Base-by-base conservation (phyloP, 129 eudicot genomes). In the Flaveria linearis region DNA sequence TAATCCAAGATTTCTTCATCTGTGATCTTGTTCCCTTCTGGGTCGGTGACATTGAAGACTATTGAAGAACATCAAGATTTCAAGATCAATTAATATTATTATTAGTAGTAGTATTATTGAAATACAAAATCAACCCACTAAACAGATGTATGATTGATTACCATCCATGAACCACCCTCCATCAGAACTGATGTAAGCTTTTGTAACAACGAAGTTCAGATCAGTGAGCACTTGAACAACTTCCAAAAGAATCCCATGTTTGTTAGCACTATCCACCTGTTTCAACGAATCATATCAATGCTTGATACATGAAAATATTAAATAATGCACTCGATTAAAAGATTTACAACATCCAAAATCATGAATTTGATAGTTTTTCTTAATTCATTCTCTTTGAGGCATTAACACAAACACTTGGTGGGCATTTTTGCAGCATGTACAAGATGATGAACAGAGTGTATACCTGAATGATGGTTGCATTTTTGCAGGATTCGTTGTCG, bases 81-180 rank as follows among this genome's bases (percentile, higher is more conserved):
- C 5, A 83, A 71, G 17, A 51, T 49, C 36, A 10, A 53, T 41
- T 41, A 65, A 66, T 33, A 49, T 14, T 17, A 58, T 41, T 64
- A 30, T 7, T 25, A 58, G 36, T 5, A 33, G 2, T 4, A 28
- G 2, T 36, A 36, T 36, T 36, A 36, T 36, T 36, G 3, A 45
- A 45, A 55, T 8, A 5, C 9, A 33, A 53, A 16, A 68, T 49
- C 26, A 50, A 49, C n/a, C 11, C 13, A 36, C 36, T 28, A 65
- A 39, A 61, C 36, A 8, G 68, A 46, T 23, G 9, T 1, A 62
- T 41, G 3, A 56, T 18, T 39, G 0, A 50, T 77, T 89, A 94
- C 99, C 99, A 86, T 94, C 99, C 99, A 94, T 94, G 82, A 94
- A 94, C 99, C 99, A 94, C 16, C 99, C 97, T 61, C 99, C 99